A percentile compares a stretch with the other conserved stretches of the same genome.
phyloP scores from a whole-genome alignment of 2,329 filamentous ascomycete species.

The Blastomyces emzantsi region DNA sequence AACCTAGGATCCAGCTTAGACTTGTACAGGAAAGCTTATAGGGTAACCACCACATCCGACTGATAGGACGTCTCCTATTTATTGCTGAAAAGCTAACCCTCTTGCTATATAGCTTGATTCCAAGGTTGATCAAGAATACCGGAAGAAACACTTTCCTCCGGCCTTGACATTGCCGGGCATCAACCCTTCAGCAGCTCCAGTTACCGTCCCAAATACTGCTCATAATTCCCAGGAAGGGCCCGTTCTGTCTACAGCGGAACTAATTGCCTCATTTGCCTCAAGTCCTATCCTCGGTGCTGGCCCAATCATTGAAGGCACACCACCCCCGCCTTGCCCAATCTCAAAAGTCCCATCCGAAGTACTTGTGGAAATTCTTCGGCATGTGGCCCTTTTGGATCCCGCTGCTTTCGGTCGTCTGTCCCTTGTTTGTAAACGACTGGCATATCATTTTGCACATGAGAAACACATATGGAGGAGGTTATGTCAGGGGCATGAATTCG shows the following conservation, averaged over 20 bases:
- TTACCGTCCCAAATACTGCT: slow-evolving; percentile 45
- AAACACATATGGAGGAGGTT: slow-evolving; percentile 78
- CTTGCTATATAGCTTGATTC: slow-evolving; percentile 58
- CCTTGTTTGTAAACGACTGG: slow-evolving; percentile 76
- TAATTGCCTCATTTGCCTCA: slow-evolving; percentile 66
- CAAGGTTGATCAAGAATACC: slow-evolving; percentile 75
- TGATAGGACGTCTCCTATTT: background rate
- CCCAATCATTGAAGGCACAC: slow-evolving; percentile 61
- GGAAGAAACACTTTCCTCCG: slow-evolving; percentile 80
- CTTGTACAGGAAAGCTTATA: slow-evolving; percentile 83
- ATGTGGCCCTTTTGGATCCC: slow-evolving; percentile 67
- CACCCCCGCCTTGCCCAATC: slow-evolving; percentile 70
- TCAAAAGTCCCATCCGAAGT: slow-evolving; percentile 73
- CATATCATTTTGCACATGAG: slow-evolving; percentile 75
- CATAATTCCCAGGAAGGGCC: slow-evolving; percentile 49
- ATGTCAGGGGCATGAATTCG: slow-evolving; percentile 60
- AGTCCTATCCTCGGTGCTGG: slow-evolving; percentile 59
- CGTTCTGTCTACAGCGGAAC: slow-evolving; percentile 50
- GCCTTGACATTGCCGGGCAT: slow-evolving; percentile 41
- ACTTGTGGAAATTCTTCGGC: slow-evolving; percentile 64
- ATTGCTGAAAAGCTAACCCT: background rate
- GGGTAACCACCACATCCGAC: slow-evolving; percentile 43
- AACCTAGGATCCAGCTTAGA: slow-evolving; percentile 80
- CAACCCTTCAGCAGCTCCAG: slow-evolving; percentile 43
- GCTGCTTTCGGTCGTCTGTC: slow-evolving; percentile 66